phyloP scores from a whole-genome alignment of 1,139 yeast species.

The Zygoascus meyerae region DNA sequence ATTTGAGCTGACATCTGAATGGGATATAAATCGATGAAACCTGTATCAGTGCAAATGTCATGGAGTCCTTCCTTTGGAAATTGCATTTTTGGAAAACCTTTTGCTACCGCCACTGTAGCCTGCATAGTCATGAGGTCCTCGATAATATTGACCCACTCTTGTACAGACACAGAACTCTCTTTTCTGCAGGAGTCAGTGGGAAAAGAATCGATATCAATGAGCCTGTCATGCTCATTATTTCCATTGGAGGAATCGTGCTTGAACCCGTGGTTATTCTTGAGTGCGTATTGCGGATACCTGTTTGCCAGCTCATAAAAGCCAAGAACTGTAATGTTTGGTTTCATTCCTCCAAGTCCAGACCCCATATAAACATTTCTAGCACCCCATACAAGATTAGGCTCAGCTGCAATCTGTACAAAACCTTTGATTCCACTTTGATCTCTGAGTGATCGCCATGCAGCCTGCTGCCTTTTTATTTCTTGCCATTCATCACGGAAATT shows the following conservation, averaged over 20 bases:
- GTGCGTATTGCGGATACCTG: slow-evolving; percentile 12
- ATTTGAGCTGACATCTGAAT: slow-evolving; percentile 91
- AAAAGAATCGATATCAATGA: slow-evolving; percentile 33
- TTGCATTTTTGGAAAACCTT: slow-evolving; percentile 62
- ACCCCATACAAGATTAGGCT: slow-evolving; percentile 93
- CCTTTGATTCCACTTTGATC: slow-evolving; percentile 79
- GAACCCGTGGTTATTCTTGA: slow-evolving; percentile 11
- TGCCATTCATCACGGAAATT: slow-evolving; percentile 55
- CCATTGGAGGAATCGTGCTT: neutral
- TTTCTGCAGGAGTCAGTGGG: slow-evolving; percentile 75
- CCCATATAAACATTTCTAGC: slow-evolving; percentile 86
- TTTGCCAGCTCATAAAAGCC: slow-evolving; percentile 67
- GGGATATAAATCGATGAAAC: slow-evolving; percentile 82
- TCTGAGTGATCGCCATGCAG: slow-evolving; percentile 78
- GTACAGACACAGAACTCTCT: slow-evolving; percentile 62
- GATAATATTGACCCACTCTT: slow-evolving; percentile 86
- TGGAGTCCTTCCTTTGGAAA: slow-evolving; percentile 41
- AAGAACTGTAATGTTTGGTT: slow-evolving; percentile 85
- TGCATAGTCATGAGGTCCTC: slow-evolving; percentile 92
- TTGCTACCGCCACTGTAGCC: slow-evolving; percentile 89
- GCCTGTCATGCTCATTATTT: slow-evolving; percentile 12
- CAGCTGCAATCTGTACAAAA: slow-evolving; percentile 85
- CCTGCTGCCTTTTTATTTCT: slow-evolving; percentile 65
- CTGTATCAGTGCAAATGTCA: slow-evolving; percentile 33
- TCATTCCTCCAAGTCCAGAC: slow-evolving; percentile 95